Conservation (phyloP, 257 asterid genomes). For the Lantana camara region DNA sequence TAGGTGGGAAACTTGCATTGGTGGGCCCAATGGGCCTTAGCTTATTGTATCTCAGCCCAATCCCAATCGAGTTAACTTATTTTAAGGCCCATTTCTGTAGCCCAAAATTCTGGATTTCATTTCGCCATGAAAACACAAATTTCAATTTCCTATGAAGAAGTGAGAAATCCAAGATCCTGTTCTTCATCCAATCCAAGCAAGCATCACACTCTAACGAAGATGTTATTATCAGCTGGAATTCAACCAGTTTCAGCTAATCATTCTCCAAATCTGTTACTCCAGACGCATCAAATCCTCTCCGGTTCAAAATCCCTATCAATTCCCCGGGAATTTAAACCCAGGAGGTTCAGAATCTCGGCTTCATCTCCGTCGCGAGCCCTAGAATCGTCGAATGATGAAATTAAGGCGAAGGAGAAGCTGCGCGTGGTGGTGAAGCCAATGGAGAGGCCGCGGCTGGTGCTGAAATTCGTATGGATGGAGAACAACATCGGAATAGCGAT, state of each 20-base stretch:
- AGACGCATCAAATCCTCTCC: slow-evolving; percentile 10
- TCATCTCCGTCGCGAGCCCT: slow-evolving; percentile 32
- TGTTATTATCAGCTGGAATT: slow-evolving; percentile 21
- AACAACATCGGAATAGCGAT: slow-evolving; percentile 53
- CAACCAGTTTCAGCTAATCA: not conserved
- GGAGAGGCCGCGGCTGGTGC: slow-evolving; percentile 48
- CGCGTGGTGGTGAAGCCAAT: slow-evolving; percentile 45
- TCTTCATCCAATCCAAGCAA: no score
- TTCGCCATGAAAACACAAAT: no score
- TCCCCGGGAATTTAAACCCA: not conserved
- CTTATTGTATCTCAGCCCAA: slow-evolving; percentile 18
- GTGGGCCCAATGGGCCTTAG: not conserved
- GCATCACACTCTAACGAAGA: no score
- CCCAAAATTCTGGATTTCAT: no score
- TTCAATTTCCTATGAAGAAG: no score
- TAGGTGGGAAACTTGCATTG: slow-evolving; percentile 3
- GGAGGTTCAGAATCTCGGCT: slow-evolving; percentile 15
- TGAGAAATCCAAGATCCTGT: no score
- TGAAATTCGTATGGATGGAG: slow-evolving; percentile 60
- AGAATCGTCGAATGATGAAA: slow-evolving; percentile 12
- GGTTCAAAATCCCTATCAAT: slow-evolving; percentile 5
- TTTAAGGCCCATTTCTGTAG: no score
- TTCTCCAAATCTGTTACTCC: not conserved
- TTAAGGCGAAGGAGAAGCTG: slow-evolving; percentile 25
- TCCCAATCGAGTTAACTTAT: no score